Base-by-base conservation (phyloP, 805 yeast species). In the Lachancea kluyveri region DNA sequence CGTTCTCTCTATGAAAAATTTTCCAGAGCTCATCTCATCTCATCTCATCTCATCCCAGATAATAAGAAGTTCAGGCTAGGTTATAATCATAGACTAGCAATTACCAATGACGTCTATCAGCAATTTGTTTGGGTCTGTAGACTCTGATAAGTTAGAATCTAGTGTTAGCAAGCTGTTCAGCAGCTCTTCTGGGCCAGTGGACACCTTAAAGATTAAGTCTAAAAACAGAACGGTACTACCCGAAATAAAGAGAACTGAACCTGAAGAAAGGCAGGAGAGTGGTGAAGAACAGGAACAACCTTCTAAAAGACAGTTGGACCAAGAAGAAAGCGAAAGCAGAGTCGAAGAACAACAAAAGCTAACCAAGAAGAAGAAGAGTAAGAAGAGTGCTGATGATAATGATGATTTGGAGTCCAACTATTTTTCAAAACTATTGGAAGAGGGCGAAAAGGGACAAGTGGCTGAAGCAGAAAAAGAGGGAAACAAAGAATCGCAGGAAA, bases 341-440 rank as follows among this genome's bases (percentile, higher is more conserved):
- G 30, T 27, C 40, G 50, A 27, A 52, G 49, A 17, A 48, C 50
- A 24, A 53, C 48, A 30, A 59, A 48, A 38, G 50, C 33, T 24
- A 39, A 42, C 35, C 45, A 42, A 34, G 24, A 31, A 47, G 45
- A 31, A 45, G 47, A 33, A 41, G 35, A 41, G 21, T 33, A 34
- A 27, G 22, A 35, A 34, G n/a, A 26, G 14, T 8, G 46, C 45
- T 10, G 68, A 60, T 17, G 67, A 57, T 15, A 55, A 69, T 28
- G 72, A 62, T 14, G 79, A 73, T 41, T 54, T 76, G 26, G 84
- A 78, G 54, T 68, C 65, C 6, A 62, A 59, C 27, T 78, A 78
- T 50, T 66, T 68, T 44, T 60, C 64, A 16, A 74, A 74, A 41
- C 44, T 74, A n/a, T 50, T 69, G 30, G 66, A 63, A 11, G 67